Evolutionary conservation across 169 alveolate genomes (phyloP).

Genomic region (Cryptosporidium xiaoi): DNA sequence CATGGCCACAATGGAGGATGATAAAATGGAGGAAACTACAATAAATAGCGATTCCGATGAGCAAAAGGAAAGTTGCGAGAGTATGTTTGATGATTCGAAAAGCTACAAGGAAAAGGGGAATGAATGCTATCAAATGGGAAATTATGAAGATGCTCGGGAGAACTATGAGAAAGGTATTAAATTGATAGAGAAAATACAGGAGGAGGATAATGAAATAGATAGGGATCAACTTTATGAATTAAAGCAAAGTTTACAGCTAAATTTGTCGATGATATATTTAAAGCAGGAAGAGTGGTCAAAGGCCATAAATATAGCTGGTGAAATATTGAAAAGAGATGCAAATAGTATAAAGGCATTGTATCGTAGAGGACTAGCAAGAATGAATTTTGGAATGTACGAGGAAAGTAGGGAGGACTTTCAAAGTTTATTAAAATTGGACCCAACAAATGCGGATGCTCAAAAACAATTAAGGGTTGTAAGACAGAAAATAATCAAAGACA

Average conservation of each 20-base stretch:
- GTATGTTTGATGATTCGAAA: conserved; percentile 1
- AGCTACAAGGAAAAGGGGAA: conserved; percentile 37
- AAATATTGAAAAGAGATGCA: conserved; percentile 75
- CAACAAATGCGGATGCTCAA: conserved; percentile 78
- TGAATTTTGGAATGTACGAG: conserved; percentile 76
- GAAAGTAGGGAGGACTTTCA: conserved; percentile 77
- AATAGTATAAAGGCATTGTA: conserved; percentile 77
- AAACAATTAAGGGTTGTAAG: conserved; percentile 73
- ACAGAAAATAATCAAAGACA: conserved; percentile 74
- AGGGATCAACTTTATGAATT: conserved; percentile 28
- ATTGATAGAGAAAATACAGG: conserved; percentile 21
- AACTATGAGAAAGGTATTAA: conserved; percentile 58
- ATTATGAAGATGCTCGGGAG: conserved; percentile 26
- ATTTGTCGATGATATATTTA: conserved; percentile 76
- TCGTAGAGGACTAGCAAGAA: conserved; percentile 77
- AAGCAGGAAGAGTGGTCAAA: conserved; percentile 76
- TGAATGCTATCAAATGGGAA: conserved; percentile 23
- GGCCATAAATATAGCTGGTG: conserved; percentile 75
- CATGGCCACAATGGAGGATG: conserved; percentile 25
- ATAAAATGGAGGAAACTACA: conserved; percentile 45
- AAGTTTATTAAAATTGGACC: conserved; percentile 69
- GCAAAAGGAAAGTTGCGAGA: conserved; percentile 20
- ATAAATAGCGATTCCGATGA: conserved; percentile 59
- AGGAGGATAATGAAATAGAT: conserved; percentile 22
- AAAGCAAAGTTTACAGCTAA: conserved; percentile 74